These are phyloP conservation scores for Russula brevipes DNA, from an alignment of 768 basidiomycete species.

Conservation along the genomic window DNA sequence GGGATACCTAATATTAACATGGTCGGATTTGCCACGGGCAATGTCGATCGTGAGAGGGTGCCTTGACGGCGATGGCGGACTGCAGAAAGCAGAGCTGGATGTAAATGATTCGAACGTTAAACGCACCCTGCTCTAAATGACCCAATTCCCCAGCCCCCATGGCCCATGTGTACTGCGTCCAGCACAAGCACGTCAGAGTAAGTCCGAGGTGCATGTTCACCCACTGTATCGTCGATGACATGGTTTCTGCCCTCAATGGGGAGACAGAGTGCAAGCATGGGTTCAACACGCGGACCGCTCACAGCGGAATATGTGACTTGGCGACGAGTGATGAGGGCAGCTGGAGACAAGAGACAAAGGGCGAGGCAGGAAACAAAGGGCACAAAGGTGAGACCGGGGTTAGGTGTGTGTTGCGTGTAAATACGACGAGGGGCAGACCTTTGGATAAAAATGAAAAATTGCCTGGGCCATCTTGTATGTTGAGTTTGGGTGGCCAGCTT, in stretches of 20 bases:
- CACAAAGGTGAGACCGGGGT: no score
- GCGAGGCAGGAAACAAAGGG: no score
- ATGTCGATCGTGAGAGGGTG: constrained; percentile 51
- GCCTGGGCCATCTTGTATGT: no score
- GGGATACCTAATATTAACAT: constrained; percentile 88
- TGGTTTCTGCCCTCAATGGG: constrained; percentile 87
- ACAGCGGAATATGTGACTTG: constrained; percentile 56
- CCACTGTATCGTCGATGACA: constrained; percentile 72
- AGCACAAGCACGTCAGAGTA: constrained; percentile 79
- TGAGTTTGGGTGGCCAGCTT: no score
- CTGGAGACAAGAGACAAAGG: no score
- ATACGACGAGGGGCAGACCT: no score
- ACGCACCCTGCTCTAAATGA: constrained; percentile 68
- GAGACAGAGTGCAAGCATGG: constrained; percentile 80
- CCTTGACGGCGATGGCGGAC: constrained; percentile 74
- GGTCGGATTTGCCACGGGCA: constrained; percentile 63
- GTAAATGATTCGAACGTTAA: constrained; percentile 55
- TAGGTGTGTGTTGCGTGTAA: no score
- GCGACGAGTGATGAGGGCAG: no score
- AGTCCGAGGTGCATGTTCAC: constrained; percentile 66
- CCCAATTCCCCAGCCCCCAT: constrained; percentile 88
- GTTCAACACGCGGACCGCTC: constrained; percentile 57
- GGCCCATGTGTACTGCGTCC: constrained; percentile 80
- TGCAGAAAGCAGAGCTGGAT: constrained; percentile 68
- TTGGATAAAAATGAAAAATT: no score